phyloP scores from a whole-genome alignment of 1,284 basidiomycete genomes.

The Sporisorium iseilematis-ciliati region DNA sequence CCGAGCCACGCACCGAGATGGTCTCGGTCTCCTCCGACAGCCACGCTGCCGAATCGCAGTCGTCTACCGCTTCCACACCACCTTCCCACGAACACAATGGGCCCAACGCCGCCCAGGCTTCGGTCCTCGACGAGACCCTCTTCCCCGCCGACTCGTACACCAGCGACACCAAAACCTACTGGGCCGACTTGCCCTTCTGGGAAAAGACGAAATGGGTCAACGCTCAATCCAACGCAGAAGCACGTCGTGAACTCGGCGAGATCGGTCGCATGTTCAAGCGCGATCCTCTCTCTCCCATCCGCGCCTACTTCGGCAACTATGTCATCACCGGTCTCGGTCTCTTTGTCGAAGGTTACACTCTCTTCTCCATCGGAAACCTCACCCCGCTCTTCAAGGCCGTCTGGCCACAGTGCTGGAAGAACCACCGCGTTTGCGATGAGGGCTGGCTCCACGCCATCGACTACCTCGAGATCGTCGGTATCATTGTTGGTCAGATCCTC shows the following conservation, averaged over 20 bases:
- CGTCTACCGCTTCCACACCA: constrained; percentile 17
- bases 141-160: constrained; percentile 67
- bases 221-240: constrained; percentile 71
- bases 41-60: constrained; percentile 13
- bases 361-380: constrained; percentile 74
- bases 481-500: constrained; percentile 74
- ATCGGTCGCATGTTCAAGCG: constrained; percentile 73
- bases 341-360: constrained; percentile 73
- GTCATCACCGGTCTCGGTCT: constrained; percentile 74
- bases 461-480: constrained; percentile 73
- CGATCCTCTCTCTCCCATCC: constrained; percentile 71
- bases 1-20: constrained; percentile 24
- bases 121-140: constrained; percentile 59
- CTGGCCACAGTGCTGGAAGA: constrained; percentile 73
- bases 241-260: constrained; percentile 71
- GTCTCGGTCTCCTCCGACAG: constrained; percentile 16
- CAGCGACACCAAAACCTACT: constrained; percentile 65
- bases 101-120: constrained; percentile 20
- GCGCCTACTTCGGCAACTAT: constrained; percentile 72
- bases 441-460: constrained; percentile 72
- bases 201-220: constrained; percentile 71
- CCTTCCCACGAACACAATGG: constrained; percentile 4
- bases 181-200: constrained; percentile 69
- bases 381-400: constrained; percentile 72
- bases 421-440: constrained; percentile 71